Evolutionary conservation across 179 eudicot species (phyloP).

Genomic region (Silene noctiflora): DNA sequence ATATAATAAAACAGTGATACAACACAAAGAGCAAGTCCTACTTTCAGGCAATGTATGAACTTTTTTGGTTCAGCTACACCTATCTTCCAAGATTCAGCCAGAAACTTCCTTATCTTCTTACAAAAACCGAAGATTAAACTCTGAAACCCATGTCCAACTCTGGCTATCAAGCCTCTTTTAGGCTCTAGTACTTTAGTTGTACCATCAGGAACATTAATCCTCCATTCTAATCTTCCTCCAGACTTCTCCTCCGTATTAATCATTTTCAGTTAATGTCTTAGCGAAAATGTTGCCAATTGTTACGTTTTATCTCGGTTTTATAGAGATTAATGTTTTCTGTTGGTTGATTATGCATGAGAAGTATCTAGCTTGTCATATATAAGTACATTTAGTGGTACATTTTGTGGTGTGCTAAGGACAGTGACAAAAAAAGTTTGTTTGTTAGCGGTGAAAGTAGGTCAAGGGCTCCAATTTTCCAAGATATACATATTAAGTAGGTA

Average conservation of each 20-base stretch:
- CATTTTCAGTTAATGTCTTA: neutral
- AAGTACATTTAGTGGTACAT: conserved; percentile 22
- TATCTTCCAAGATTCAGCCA: conserved; percentile 49
- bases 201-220: conserved; percentile 49
- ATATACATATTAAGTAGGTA: neutral
- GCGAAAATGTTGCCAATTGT: neutral
- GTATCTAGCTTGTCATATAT: conserved; percentile 21
- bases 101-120: conserved; percentile 39
- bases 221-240: conserved; percentile 60
- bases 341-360: conserved; percentile 8
- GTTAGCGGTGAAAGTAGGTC: conserved; percentile 18
- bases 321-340: neutral
- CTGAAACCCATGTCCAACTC: conserved; percentile 24
- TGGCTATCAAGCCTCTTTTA: conserved; percentile 20
- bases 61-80: conserved; percentile 68
- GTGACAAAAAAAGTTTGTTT: conserved; percentile 3
- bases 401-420: neutral
- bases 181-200: conserved; percentile 44
- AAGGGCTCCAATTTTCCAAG: conserved; percentile 10
- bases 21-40: conserved; percentile 65
- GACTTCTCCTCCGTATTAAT: conserved; percentile 19
- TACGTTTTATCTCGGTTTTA: neutral
- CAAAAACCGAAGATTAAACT: conserved; percentile 25
- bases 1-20: conserved; percentile 76
- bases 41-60: conserved; percentile 66